Evolutionary conservation across 2,329 filamentous ascomycete genomes (phyloP), one percentile per base, ranked within the genome.

Genomic region (Decorospora gaudefroyi): DNA sequence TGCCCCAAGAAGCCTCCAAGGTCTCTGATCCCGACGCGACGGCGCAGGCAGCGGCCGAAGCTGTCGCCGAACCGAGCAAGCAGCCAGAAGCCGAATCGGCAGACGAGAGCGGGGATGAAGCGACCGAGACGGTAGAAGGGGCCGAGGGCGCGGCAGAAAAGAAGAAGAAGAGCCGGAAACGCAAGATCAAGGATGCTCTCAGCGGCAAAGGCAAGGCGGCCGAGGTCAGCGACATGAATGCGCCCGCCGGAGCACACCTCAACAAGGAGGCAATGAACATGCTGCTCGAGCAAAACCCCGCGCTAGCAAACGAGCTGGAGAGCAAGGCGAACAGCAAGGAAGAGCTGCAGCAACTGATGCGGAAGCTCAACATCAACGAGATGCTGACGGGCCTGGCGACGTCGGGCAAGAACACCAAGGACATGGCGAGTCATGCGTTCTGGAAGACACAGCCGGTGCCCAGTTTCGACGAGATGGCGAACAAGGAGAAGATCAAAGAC

Each of bases 371-470:
- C 53, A 74, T 88, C 42, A 80, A 84, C 65, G 85, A 89, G 52
- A 82, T 88, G 64, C 82, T 89, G 79, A 88, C 86, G 1, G 86
- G 86, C 0, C 72, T 88, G 62, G 86, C 90, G 11, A 78, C 88
- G 6, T 84, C 82, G 50, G 88, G 87, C 42, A 95, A 93, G 78
- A 95, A 95, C 64, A 85, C 84, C 60, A 96, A 96, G 76, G 91
- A 96, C 67, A 96, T 96, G 90, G 90, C 86, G 5, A 88, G 86
- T 46, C 96, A 97, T 79, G 96, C 95, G 74, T 99, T 99, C 76
- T 99, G 93, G 93, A 85, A 90, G 71, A 99, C 93, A 32, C 93
- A 99, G 72, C 93, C 93, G 1, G 93, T 99, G 46, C 88, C 88
- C 36, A 86, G 85, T 64, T 96, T 97, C 65, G 73, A 77, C 33